Evolutionary conservation across 805 yeast species (phyloP).

Genomic region (Candida orba): DNA sequence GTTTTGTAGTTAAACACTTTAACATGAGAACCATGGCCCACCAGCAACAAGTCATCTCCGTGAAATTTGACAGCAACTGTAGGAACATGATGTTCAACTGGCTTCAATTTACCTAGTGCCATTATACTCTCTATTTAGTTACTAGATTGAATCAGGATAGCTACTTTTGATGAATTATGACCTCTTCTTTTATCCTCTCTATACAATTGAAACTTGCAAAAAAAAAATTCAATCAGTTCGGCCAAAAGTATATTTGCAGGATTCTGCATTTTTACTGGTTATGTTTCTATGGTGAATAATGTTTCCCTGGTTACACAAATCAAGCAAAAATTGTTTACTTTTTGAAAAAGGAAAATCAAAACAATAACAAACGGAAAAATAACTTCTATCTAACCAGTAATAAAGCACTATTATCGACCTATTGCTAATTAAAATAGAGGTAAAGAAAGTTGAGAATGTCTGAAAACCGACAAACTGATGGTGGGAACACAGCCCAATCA

Average conservation of each 20-base stretch:
- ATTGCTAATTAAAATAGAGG: too few species aligned
- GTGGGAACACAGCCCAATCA: too few species aligned
- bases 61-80: constrained; percentile 52
- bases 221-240: not conserved
- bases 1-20: constrained; percentile 43
- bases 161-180: too few species aligned
- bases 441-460: not conserved
- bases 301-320: too few species aligned
- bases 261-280: too few species aligned
- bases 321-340: not conserved
- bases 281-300: not conserved
- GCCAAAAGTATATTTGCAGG: not conserved
- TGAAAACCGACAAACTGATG: not conserved
- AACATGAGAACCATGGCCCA: constrained; percentile 68
- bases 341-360: not conserved
- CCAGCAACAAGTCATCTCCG: constrained; percentile 34
- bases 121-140: too few species aligned
- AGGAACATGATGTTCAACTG: constrained; percentile 52
- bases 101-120: not conserved
- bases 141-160: too few species aligned
- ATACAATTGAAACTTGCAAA: not conserved
- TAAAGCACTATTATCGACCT: too few species aligned
- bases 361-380: not conserved
- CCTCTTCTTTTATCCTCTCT: too few species aligned
- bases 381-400: too few species aligned